These are phyloP conservation scores for Scalesia atractyloides DNA, from an alignment of 129 eudicot species.

Conservation along the genomic window DNA sequence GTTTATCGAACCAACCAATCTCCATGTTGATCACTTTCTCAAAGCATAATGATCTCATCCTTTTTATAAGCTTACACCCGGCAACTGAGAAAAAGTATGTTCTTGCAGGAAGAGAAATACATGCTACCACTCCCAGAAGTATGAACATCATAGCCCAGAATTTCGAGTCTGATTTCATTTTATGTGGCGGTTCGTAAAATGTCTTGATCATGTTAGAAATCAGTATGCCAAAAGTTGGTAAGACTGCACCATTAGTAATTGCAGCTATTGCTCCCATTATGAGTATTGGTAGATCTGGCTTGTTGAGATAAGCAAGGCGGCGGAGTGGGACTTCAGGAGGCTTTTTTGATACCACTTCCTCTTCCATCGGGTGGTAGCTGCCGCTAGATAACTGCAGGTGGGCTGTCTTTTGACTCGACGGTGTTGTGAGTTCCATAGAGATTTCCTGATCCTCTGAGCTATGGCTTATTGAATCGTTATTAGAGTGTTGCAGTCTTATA, in stretches of 20 bases:
- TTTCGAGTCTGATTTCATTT: slow-evolving; percentile 56
- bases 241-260: slow-evolving; percentile 55
- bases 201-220: slow-evolving; percentile 63
- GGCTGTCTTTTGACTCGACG: slow-evolving; percentile 45
- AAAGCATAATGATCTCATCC: slow-evolving; percentile 72
- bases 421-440: slow-evolving; percentile 39
- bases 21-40: slow-evolving; percentile 73
- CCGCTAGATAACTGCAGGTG: slow-evolving; percentile 57
- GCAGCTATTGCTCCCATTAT: slow-evolving; percentile 67
- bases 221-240: slow-evolving; percentile 66
- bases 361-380: slow-evolving; percentile 46
- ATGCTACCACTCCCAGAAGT: slow-evolving; percentile 53
- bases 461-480: slow-evolving; percentile 30
- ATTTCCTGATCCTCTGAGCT: slow-evolving; percentile 33
- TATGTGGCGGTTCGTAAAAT: slow-evolving; percentile 55
- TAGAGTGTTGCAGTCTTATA: slow-evolving; percentile 60
- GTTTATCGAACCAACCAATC: slow-evolving; percentile 79
- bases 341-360: slow-evolving; percentile 29
- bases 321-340: slow-evolving; percentile 58
- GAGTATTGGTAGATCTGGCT: slow-evolving; percentile 77
- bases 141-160: slow-evolving; percentile 77
- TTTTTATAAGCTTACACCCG: slow-evolving; percentile 57
- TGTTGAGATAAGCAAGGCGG: slow-evolving; percentile 77
- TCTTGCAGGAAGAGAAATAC: slow-evolving; percentile 57
- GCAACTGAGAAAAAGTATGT: slow-evolving; percentile 72